Evolutionary conservation across 148 eudicot genomes (phyloP), one percentile per base, ranked within the genome.

Genomic region (Vaccinium macrocarpon): DNA sequence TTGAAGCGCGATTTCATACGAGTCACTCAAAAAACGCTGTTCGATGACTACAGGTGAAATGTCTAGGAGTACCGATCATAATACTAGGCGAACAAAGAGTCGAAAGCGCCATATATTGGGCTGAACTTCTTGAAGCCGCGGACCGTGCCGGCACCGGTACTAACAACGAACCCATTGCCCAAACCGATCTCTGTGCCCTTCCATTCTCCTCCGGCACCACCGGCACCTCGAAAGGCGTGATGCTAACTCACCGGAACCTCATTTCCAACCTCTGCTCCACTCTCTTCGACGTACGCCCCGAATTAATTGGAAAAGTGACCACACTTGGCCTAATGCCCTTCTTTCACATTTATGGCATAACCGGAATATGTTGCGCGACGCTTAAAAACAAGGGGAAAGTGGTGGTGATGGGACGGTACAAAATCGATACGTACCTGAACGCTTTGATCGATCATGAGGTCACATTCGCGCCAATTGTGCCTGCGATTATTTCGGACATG

Each of bases 131-230:
- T 1, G 89, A 86, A 74, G 99, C 98, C 38, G 96, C 93, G 0
- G 98, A 93, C 0, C 90, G 91, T 27, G 96, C 98, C 10, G 90
- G 81, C 86, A 86, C 81, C 0, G 86, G 85, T 32, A 19, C 53
- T 0, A 77, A 81, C 23, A 82, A 76, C 0, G 93, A 92, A 52
- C 84, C 88, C 3, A 84, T 94, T 12, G 56, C 84, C 4, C 95
- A 95, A 51, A 90, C 80, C 19, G 98, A 95, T 62, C 83, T 97
- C 18, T 97, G 99, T 32, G 99, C 99, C 8, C 98, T 97, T 1
- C 99, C 99, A 10, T 97, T 97, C 79, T 97, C 99, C 23, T 97
- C 99, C 15, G 99, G 99, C 71, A 97, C 99, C 4, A 97, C 99
- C 0, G 99, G 99, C 14, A 73, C 93, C 46, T 94, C 99, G 0